Conservation (phyloP, 202 grass and related monocot species). For the Setaria italica region DNA sequence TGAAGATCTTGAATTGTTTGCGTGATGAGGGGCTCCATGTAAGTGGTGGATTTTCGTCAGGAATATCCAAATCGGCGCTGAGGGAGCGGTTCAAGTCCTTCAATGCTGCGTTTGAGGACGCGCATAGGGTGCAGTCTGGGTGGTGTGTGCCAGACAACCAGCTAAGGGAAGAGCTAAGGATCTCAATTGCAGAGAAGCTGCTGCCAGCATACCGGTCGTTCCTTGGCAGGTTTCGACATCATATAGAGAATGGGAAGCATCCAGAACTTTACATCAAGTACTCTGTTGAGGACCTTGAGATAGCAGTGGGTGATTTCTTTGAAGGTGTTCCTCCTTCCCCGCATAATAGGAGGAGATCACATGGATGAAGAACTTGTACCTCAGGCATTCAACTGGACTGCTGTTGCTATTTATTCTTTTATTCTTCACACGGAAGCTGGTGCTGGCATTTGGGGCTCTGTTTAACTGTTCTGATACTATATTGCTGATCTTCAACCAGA, state of each 20-base stretch:
- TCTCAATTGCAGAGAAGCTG: conserved; percentile 85
- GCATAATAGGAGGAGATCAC: conserved; percentile 69
- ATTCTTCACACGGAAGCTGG: conserved; percentile 49
- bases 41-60: conserved; percentile 77
- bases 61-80: conserved; percentile 78
- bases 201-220: conserved; percentile 90
- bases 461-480: conserved; percentile 44
- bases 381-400: conserved; percentile 50
- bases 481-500: conserved; percentile 46
- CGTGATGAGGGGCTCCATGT: conserved; percentile 91
- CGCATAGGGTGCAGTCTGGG: conserved; percentile 70
- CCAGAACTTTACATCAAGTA: conserved; percentile 92
- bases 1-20: conserved; percentile 78
- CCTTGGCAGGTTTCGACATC: conserved; percentile 86
- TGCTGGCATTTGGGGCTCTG: conserved; percentile 38
- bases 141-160: conserved; percentile 85
- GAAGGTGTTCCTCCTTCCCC: conserved; percentile 67
- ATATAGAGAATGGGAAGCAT: conserved; percentile 89
- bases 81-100: conserved; percentile 87
- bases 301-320: conserved; percentile 79
- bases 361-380: conserved; percentile 59
- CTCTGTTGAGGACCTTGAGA: conserved; percentile 91
- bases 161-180: conserved; percentile 87
- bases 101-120: conserved; percentile 85
- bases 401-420: conserved; percentile 64